phyloP scores from a whole-genome alignment of 208 protist species.

The Acanthamoeba culbertsoni region DNA sequence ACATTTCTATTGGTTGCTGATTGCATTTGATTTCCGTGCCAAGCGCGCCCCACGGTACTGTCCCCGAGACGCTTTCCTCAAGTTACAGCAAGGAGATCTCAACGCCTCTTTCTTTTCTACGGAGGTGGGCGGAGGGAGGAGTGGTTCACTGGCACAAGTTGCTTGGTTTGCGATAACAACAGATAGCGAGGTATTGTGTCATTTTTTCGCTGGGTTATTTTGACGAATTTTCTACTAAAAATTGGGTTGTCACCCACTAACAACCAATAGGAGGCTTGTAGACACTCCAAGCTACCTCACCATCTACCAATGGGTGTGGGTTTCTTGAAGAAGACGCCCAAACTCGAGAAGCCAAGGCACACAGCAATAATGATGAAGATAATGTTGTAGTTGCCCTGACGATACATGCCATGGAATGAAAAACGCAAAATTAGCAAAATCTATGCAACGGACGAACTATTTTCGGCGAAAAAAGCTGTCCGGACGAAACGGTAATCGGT shows the following conservation, averaged over 20 bases:
- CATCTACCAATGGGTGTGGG: neutral
- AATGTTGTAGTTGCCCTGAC: neutral
- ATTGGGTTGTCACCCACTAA: neutral
- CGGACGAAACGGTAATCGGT: neutral
- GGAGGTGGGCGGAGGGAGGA: too few relatives aligned
- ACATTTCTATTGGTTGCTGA: too few relatives aligned
- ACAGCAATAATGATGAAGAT: neutral
- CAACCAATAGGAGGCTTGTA: neutral
- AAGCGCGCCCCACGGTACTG: too few relatives aligned
- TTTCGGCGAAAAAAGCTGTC: neutral
- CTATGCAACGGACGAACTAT: neutral
- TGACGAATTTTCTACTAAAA: neutral
- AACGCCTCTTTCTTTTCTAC: too few relatives aligned
- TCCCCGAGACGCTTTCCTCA: too few relatives aligned
- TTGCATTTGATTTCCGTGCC: too few relatives aligned
- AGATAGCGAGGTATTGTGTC: too few relatives aligned
- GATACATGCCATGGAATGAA: neutral
- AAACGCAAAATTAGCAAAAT: neutral
- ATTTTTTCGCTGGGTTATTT: too few relatives aligned
- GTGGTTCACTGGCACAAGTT: too few relatives aligned
- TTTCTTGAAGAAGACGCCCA: constrained; percentile 3
- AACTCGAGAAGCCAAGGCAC: neutral
- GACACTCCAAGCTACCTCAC: neutral
- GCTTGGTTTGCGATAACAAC: too few relatives aligned
- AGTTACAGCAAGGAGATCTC: too few relatives aligned